Percentiles rank a stretch among this genome's conserved stretches.
These are phyloP conservation scores for Acacia melanoxylon DNA, from an alignment of 306 rosid species.

Conservation along the genomic window DNA sequence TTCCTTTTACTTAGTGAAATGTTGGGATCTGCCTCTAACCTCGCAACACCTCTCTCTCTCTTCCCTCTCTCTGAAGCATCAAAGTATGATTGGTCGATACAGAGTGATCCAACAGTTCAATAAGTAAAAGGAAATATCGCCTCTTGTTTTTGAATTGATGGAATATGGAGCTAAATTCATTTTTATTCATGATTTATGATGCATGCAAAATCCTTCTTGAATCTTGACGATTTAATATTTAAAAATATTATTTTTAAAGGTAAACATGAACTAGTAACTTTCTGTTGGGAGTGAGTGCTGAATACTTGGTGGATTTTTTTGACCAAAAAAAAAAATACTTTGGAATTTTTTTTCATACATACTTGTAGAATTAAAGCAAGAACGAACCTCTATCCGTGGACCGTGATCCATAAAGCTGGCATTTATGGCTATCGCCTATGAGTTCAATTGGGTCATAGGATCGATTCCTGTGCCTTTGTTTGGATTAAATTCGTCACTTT, in stretches of 20 bases:
- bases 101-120: conserved; percentile 43
- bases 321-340: too few relatives aligned
- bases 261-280: neutral
- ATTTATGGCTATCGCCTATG: neutral
- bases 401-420: neutral
- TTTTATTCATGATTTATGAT: neutral
- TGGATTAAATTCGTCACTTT: neutral
- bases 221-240: too few relatives aligned
- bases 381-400: neutral
- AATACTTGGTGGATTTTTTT: too few relatives aligned
- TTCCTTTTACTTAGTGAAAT: conserved; percentile 26
- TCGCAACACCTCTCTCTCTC: neutral
- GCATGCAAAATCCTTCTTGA: neutral
- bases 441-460: neutral
- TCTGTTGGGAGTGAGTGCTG: neutral
- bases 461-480: neutral
- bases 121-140: conserved; percentile 30
- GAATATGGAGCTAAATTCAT: neutral
- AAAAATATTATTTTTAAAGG: too few relatives aligned
- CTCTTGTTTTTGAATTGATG: neutral
- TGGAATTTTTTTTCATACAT: too few relatives aligned
- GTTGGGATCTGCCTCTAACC: conserved; percentile 13
- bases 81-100: conserved; percentile 10
- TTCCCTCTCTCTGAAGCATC: neutral
- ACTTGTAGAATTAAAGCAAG: neutral